These are phyloP conservation scores for Cyberlindnera mrakii DNA, from an alignment of 805 yeast genomes.

Conservation along the genomic window DNA sequence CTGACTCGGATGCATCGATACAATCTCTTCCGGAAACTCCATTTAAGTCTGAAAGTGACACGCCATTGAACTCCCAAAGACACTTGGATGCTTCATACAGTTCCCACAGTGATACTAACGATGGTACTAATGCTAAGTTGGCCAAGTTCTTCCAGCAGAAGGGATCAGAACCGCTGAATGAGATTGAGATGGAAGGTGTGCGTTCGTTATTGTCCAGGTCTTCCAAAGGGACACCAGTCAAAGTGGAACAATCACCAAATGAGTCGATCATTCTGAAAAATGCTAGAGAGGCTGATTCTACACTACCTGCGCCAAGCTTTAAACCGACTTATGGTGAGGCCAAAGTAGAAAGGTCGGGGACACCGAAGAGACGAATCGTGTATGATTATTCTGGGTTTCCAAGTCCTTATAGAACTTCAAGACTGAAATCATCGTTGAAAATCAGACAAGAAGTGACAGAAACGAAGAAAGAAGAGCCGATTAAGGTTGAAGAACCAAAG, in stretches of 20 bases:
- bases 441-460: background rate
- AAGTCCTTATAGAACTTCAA: slow-evolving; percentile 32
- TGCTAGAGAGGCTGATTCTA: background rate
- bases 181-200: slow-evolving; percentile 79
- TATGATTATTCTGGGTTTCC: slow-evolving; percentile 34
- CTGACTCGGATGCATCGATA: slow-evolving; percentile 1
- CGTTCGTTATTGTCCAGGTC: slow-evolving; percentile 47
- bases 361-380: slow-evolving; percentile 25
- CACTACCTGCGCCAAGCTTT: slow-evolving; percentile 27
- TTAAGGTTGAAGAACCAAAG: slow-evolving; percentile 10
- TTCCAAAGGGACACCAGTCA: slow-evolving; percentile 7
- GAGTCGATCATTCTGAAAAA: slow-evolving; percentile 9
- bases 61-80: no score
- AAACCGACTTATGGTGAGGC: slow-evolving; percentile 26
- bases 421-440: slow-evolving; percentile 16
- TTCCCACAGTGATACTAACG: no score
- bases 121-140: slow-evolving; percentile 51
- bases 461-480: slow-evolving; percentile 4
- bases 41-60: background rate
- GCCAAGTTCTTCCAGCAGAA: slow-evolving; percentile 67
- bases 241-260: background rate
- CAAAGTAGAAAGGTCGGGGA: slow-evolving; percentile 6
- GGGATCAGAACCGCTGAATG: slow-evolving; percentile 70
- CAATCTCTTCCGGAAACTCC: slow-evolving; percentile 2
- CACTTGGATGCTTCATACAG: no score